These are phyloP conservation scores for Macrocystidia cucumis DNA, from an alignment of 1,284 basidiomycete genomes.

Conservation along the genomic window DNA sequence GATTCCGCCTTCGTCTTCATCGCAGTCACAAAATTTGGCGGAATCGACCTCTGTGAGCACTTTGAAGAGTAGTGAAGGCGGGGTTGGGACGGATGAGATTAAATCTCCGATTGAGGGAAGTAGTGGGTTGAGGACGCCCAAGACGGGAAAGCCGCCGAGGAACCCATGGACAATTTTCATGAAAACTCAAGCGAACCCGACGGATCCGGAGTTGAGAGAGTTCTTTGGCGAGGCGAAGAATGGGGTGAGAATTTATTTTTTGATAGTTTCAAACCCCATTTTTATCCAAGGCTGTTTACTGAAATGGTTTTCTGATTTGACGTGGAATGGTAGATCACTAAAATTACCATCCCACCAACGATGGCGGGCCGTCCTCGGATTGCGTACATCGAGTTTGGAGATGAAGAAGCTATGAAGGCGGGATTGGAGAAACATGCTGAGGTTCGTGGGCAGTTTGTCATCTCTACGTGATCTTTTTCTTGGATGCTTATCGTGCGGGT, in stretches of 20 bases:
- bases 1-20: slow-evolving; percentile 11
- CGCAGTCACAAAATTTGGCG: slow-evolving; percentile 10
- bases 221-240: slow-evolving; percentile 67
- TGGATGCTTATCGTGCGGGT: slow-evolving; percentile 4
- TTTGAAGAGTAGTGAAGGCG: neutral
- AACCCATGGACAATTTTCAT: slow-evolving; percentile 85
- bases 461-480: slow-evolving; percentile 3
- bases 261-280: no score
- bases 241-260: slow-evolving; percentile 37
- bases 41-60: slow-evolving; percentile 10
- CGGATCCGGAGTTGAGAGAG: slow-evolving; percentile 64
- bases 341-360: slow-evolving; percentile 57
- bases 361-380: slow-evolving; percentile 46
- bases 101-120: slow-evolving; percentile 45
- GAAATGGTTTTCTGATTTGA: slow-evolving; percentile 6
- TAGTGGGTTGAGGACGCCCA: slow-evolving; percentile 60
- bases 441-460: slow-evolving; percentile 31
- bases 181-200: slow-evolving; percentile 42
- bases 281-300: neutral
- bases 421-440: slow-evolving; percentile 67
- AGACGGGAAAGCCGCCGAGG: slow-evolving; percentile 49
- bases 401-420: slow-evolving; percentile 74
- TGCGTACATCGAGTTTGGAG: slow-evolving; percentile 83
- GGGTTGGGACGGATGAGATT: slow-evolving; percentile 18
- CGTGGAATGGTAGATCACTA: slow-evolving; percentile 48